phyloP scores from a whole-genome alignment of 805 yeast species.

The Hanseniaspora mollemarum region DNA sequence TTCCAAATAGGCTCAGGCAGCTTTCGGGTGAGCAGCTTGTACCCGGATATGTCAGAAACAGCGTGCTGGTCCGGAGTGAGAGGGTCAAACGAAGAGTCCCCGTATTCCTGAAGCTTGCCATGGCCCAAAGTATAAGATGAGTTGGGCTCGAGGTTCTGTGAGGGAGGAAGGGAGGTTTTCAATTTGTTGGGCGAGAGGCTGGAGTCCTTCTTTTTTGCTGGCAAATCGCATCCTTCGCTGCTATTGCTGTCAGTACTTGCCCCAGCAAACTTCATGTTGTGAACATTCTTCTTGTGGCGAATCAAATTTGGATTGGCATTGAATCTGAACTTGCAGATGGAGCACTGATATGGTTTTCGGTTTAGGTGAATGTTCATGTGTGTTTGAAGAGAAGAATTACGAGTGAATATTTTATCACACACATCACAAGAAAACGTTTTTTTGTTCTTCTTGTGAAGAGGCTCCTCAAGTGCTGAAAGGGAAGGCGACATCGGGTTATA shows the following conservation, averaged over 20 bases:
- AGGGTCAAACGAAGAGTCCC: no score
- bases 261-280: background rate
- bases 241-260: no score
- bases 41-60: background rate
- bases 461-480: background rate
- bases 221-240: no score
- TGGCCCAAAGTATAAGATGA: no score
- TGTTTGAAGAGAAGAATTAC: slow-evolving; percentile 8
- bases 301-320: slow-evolving; percentile 11
- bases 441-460: background rate
- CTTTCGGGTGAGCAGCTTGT: background rate
- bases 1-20: slow-evolving; percentile 11
- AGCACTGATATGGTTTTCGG: slow-evolving; percentile 4
- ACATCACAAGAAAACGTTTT: background rate
- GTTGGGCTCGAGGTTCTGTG: no score
- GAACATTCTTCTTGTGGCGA: slow-evolving; percentile 10
- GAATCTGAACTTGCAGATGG: slow-evolving; percentile 2
- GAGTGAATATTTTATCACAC: slow-evolving; percentile 7
- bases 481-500: background rate
- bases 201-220: no score
- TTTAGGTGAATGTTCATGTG: slow-evolving; percentile 12
- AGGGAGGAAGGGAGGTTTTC: no score
- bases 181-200: no score
- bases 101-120: no score
- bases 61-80: no score